These are phyloP conservation scores for Plasmodium inui DNA, from an alignment of 169 alveolate genomes.

Conservation along the genomic window DNA sequence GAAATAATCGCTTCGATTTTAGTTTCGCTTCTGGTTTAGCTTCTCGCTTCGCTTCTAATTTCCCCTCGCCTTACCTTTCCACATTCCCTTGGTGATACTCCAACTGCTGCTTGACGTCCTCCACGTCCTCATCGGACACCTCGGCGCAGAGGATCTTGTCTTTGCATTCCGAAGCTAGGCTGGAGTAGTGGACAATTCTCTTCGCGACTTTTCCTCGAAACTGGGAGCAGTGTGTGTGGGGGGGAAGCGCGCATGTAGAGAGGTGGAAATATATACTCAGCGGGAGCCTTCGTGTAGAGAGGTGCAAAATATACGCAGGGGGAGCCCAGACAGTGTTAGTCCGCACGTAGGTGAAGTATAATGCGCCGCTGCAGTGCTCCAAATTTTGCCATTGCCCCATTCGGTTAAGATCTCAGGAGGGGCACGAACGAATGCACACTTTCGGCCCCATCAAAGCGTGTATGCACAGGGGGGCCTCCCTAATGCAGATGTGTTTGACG, in stretches of 20 bases:
- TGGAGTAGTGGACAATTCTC: constrained; percentile 53
- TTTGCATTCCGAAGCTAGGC: constrained; percentile 13
- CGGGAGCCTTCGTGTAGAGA: too few species aligned
- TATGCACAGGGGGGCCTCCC: neutral
- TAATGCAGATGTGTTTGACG: neutral
- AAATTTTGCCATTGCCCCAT: neutral
- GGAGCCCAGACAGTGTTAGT: neutral
- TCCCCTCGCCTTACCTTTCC: constrained; percentile 15
- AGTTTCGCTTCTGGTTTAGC: neutral
- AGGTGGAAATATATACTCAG: too few species aligned
- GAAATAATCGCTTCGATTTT: neutral
- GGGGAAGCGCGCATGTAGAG: neutral
- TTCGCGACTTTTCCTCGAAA: constrained; percentile 65
- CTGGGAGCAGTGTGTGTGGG: constrained; percentile 6
- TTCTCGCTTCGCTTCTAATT: neutral
- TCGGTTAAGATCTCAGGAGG: neutral
- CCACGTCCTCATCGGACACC: constrained; percentile 5
- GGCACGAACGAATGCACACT: neutral
- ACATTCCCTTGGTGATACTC: constrained; percentile 42
- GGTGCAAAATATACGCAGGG: neutral
- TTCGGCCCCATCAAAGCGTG: neutral
- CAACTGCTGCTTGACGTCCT: neutral
- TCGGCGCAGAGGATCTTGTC: constrained; percentile 16
- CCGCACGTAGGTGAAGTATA: neutral
- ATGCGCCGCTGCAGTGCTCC: neutral